phyloP scores from a whole-genome alignment of 2,329 filamentous ascomycete species.

The Ophiostoma montium region DNA sequence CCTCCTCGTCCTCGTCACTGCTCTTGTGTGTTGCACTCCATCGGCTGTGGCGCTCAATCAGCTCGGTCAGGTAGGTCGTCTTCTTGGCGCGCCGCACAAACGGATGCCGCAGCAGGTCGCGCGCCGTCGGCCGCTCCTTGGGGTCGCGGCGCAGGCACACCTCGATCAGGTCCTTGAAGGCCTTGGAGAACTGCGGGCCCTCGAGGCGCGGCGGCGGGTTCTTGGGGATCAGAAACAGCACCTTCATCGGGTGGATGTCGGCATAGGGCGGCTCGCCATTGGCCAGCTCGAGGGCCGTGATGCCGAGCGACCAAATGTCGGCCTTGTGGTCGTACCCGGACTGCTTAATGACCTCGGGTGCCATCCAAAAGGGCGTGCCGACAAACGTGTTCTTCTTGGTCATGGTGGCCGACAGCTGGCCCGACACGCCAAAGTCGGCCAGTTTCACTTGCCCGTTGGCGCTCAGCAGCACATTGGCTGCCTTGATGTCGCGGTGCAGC shows the following conservation, averaged over 20 bases:
- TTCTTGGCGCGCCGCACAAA: constrained; percentile 89
- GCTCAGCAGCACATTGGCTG: constrained; percentile 81
- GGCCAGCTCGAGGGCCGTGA: constrained; percentile 83
- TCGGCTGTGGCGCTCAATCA: constrained; percentile 80
- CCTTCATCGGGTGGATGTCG: constrained; percentile 97
- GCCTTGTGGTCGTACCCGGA: constrained; percentile 96
- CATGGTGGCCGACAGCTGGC: constrained; percentile 93
- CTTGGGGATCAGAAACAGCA: constrained; percentile 90
- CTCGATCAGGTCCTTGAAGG: constrained; percentile 75
- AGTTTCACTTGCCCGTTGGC: constrained; percentile 92
- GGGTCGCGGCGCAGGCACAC: constrained; percentile 81
- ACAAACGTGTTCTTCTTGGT: constrained; percentile 99
- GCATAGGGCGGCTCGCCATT: constrained; percentile 89
- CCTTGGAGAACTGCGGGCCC: constrained; percentile 61
- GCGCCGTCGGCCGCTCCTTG: constrained; percentile 72
- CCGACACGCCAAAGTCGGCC: constrained; percentile 93
- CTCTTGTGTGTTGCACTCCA: constrained; percentile 69
- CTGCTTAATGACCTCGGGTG: constrained; percentile 95
- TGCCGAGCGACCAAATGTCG: constrained; percentile 93
- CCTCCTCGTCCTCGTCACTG: constrained; percentile 41
- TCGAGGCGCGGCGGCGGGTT: constrained; percentile 74
- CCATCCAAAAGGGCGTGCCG: constrained; percentile 98
- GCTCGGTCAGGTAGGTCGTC: constrained; percentile 88
- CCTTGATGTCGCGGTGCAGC: constrained; percentile 91
- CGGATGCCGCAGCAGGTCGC: constrained; percentile 73